Evolutionary conservation across 306 rosid genomes (phyloP), one percentile per base, ranked within the genome.

Genomic region (Vigna nakashimae): DNA sequence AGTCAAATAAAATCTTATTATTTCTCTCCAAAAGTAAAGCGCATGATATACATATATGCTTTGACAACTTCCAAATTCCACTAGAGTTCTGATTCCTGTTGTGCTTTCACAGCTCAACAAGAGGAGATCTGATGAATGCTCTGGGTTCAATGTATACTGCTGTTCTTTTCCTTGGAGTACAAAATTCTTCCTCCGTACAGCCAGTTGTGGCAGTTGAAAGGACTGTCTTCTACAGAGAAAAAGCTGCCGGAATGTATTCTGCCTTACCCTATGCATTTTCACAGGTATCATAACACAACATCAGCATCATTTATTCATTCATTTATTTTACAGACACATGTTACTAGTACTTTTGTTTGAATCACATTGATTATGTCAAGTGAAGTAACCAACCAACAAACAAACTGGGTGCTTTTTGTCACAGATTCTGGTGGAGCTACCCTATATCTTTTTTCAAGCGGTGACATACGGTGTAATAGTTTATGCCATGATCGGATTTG

Each of bases 401-500:
- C 13, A 42, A 42, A 42, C 46, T 34, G 57, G 13, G 17, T 22
- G 16, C 40, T 14, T 63, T 34, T 66, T 76, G 42, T 80, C 5
- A 49, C 88, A 87, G 93, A 87, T 87, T 16, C 4, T 83, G 18
- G 89, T 90, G 32, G 93, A 90, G 83, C 9, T 90, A 18, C 93
- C 93, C 16, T 87, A 87, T 60, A 6, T 80, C 55, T 56, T 90
- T 65, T 26, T 18, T 24, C 93, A 90, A 82, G 8, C 90, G 0
- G 72, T 80, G 80, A 45, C 81, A 34, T 87, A 86, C 28, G 79
- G 90, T 55, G 13, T 75, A 66, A 77, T 89, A 82, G 90, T 87
- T 9, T 89, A 89, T 63, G 91, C 89, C 76, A 87, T 89, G 93
- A 82, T 89, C 1, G 91, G 87, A 48, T 89, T 83, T 64, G 91